Conservation (phyloP, 1,284 basidiomycete genomes). For the Boletus calvinii region DNA sequence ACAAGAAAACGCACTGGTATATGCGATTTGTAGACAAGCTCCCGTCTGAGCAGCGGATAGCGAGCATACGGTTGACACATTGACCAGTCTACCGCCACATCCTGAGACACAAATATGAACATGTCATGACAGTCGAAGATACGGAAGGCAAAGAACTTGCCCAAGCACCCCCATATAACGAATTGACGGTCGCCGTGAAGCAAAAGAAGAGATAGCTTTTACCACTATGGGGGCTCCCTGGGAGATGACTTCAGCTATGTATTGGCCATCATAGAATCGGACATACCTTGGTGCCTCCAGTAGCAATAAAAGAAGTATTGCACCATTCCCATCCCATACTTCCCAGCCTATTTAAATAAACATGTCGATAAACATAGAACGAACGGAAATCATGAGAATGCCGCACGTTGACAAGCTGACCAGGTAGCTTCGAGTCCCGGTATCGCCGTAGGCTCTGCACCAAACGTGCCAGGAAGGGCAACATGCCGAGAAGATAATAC, state of each 20-base stretch:
- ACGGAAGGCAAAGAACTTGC: constrained; percentile 41
- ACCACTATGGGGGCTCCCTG: constrained; percentile 38
- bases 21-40: constrained; percentile 68
- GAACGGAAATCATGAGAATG: constrained; percentile 6
- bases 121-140: background rate
- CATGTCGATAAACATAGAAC: constrained; percentile 3
- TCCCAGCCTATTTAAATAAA: constrained; percentile 63
- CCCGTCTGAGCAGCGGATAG: constrained; percentile 69
- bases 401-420: constrained; percentile 84
- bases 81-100: constrained; percentile 82
- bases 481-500: constrained; percentile 50
- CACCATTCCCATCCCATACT: constrained; percentile 70
- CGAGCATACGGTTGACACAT: constrained; percentile 59
- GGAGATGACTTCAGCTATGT: background rate
- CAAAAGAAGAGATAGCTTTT: constrained; percentile 62
- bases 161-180: constrained; percentile 78
- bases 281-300: constrained; percentile 57
- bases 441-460: constrained; percentile 89
- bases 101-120: constrained; percentile 42
- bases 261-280: background rate
- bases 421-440: constrained; percentile 66
- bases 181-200: constrained; percentile 60
- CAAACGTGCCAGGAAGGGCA: constrained; percentile 75
- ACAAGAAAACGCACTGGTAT: constrained; percentile 48
- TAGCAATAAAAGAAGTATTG: constrained; percentile 65